These are phyloP conservation scores for Cenchrus purpureus DNA, from an alignment of 176 grass and related monocot genomes.

Conservation along the genomic window DNA sequence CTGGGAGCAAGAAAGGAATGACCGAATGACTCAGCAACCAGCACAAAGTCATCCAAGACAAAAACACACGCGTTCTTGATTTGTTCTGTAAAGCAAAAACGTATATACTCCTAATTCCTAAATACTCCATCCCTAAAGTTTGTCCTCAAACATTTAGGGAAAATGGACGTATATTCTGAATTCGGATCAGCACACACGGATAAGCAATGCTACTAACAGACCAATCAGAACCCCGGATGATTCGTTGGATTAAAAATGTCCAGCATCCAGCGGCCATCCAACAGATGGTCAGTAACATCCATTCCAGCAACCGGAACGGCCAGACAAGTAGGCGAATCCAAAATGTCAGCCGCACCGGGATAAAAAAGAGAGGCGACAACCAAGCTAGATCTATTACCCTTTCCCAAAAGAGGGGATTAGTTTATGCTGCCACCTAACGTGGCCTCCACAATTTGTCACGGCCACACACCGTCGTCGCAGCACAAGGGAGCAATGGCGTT, in stretches of 20 bases:
- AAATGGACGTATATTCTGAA: neutral
- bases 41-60: slow-evolving; percentile 5
- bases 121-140: no score
- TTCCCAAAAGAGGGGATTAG: neutral
- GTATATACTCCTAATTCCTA: no score
- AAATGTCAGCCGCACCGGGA: neutral
- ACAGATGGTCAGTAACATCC: neutral
- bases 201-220: neutral
- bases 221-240: neutral
- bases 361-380: slow-evolving; percentile 5
- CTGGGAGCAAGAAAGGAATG: neutral
- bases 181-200: neutral
- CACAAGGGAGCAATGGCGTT: neutral
- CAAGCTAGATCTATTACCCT: neutral
- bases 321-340: neutral
- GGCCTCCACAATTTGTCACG: neutral
- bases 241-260: neutral
- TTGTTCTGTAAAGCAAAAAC: neutral
- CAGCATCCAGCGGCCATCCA: neutral
- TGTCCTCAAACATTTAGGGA: no score
- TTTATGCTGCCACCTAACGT: slow-evolving; percentile 27
- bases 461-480: neutral
- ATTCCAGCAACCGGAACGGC: neutral
- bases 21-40: neutral
- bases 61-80: neutral